These are phyloP conservation scores for Piromyces sp. DNA, from an alignment of 192 early-diverging fungal species.

Conservation along the genomic window DNA sequence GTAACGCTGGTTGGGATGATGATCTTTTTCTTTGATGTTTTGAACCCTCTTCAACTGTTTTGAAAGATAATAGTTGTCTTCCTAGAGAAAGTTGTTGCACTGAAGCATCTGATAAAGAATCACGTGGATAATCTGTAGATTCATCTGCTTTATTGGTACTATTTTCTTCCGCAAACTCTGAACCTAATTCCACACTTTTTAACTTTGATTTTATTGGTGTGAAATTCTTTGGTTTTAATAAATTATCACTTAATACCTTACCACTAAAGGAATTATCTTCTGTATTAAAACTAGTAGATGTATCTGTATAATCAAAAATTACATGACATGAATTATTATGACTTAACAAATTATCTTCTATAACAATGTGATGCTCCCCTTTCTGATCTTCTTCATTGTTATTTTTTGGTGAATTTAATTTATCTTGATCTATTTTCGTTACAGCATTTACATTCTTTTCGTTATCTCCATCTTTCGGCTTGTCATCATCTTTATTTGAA, in stretches of 20 bases:
- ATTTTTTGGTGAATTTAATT: neutral
- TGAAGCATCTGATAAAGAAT: neutral
- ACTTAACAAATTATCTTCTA: neutral
- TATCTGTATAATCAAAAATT: neutral
- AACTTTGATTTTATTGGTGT: neutral
- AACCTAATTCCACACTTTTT: neutral
- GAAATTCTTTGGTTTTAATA: neutral
- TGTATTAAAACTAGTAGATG: neutral
- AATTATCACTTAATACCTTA: neutral
- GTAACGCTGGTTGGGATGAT: neutral
- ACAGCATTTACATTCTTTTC: neutral
- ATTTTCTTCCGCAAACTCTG: neutral
- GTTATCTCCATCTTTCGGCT: no score
- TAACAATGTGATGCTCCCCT: neutral
- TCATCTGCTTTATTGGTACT: no score
- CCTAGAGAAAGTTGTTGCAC: neutral
- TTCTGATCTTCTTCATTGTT: neutral
- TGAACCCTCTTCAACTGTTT: neutral
- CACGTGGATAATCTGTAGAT: neutral
- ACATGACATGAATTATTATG: neutral
- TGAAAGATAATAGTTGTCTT: neutral
- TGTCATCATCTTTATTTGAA: neutral
- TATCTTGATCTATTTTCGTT: neutral
- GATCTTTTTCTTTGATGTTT: neutral
- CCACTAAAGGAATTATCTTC: neutral